phyloP scores from a whole-genome alignment of 2,329 filamentous ascomycete genomes.

The Cordyceps cicadae region DNA sequence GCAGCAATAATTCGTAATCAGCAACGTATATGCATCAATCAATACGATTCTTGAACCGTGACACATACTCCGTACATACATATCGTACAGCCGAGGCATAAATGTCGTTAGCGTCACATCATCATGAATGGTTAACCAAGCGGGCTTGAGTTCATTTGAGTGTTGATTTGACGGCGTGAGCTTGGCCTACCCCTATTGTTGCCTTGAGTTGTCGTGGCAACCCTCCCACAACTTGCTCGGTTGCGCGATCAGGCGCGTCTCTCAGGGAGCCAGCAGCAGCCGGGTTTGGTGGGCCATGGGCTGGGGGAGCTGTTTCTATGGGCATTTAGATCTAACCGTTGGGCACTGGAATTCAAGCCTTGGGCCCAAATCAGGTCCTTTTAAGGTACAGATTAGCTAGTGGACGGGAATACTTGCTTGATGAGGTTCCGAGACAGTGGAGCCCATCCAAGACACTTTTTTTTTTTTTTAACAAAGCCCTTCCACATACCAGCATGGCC shows the following conservation, averaged over 20 bases:
- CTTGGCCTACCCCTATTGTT: not conserved
- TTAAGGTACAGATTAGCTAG: not conserved
- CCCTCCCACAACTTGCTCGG: not conserved
- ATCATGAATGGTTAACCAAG: too few relatives aligned
- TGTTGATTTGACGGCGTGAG: not conserved
- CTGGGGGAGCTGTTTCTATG: too few relatives aligned
- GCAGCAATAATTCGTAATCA: too few relatives aligned
- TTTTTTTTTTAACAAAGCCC: not conserved
- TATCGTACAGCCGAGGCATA: too few relatives aligned
- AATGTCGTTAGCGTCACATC: too few relatives aligned
- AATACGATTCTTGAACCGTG: too few relatives aligned
- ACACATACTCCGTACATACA: too few relatives aligned
- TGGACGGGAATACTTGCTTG: not conserved
- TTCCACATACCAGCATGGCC: not conserved
- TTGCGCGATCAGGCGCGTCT: conserved; percentile 9
- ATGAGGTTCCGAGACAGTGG: conserved; percentile 4
- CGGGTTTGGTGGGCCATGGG: too few relatives aligned
- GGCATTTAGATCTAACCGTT: not conserved
- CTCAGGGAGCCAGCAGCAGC: not conserved
- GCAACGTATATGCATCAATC: too few relatives aligned
- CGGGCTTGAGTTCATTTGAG: too few relatives aligned
- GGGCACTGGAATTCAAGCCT: conserved; percentile 8
- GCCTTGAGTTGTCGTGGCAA: conserved; percentile 6
- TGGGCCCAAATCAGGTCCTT: not conserved
- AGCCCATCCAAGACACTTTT: not conserved